Evolutionary conservation across 2,329 filamentous ascomycete genomes (phyloP).

Genomic region (Cladophialophora yegresii): DNA sequence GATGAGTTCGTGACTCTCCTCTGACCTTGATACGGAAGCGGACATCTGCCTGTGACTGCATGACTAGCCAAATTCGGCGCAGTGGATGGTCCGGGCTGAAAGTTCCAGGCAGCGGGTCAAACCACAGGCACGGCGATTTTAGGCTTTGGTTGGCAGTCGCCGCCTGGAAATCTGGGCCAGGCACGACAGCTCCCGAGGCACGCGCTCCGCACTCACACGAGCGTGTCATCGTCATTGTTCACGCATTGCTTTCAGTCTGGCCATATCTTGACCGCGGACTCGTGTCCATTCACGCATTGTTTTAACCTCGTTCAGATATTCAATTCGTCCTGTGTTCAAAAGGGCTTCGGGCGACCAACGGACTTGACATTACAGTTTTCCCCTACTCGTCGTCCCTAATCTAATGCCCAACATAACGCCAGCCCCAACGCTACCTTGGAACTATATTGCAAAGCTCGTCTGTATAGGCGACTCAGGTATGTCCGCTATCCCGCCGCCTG

Average conservation of each 20-base stretch:
- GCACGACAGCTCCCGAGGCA: conserved; percentile 7
- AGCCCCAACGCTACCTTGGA: conserved; percentile 68
- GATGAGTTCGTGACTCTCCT: conserved; percentile 6
- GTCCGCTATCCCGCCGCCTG: background rate
- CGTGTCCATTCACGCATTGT: background rate
- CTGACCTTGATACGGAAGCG: conserved; percentile 3
- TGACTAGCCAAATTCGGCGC: conserved; percentile 7
- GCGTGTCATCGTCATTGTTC: conserved; percentile 18
- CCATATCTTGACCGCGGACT: conserved; percentile 20
- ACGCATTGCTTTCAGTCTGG: background rate
- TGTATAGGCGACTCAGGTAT: conserved; percentile 93
- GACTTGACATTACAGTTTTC: background rate
- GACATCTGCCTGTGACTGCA: conserved; percentile 1
- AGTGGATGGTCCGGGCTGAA: conserved; percentile 8
- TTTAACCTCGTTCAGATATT: background rate
- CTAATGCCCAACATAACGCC: conserved; percentile 35
- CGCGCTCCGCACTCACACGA: conserved; percentile 9
- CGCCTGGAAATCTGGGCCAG: conserved; percentile 6
- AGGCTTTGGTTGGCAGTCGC: conserved; percentile 3
- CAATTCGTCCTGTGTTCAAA: background rate
- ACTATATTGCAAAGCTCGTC: conserved; percentile 98
- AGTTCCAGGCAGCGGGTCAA: conserved; percentile 5
- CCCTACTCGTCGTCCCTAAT: background rate
- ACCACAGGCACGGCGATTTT: conserved; percentile 7
- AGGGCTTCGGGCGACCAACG: background rate